A percentile compares a stretch with the other conserved stretches of the same genome.
phyloP scores from a whole-genome alignment of 2,329 filamentous ascomycete genomes.

The Acarospora socialis region DNA sequence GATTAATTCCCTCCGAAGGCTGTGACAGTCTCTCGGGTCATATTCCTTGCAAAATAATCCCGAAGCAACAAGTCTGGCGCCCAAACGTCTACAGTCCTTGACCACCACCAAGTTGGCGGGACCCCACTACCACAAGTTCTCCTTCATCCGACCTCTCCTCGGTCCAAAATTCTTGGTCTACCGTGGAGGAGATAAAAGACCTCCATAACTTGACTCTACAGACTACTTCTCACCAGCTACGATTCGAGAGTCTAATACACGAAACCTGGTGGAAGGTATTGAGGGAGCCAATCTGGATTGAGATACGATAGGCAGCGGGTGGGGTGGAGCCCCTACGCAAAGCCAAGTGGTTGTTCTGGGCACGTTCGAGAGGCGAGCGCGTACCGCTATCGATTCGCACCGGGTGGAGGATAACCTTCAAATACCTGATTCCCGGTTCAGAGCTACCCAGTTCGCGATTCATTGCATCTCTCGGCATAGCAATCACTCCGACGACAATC shows the following conservation, averaged over 20 bases:
- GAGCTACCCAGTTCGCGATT: conserved; percentile 7
- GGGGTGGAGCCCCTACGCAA: conserved; percentile 3
- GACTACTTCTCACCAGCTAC: no score
- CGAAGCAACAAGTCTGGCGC: conserved; percentile 23
- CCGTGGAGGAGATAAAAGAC: conserved; percentile 91
- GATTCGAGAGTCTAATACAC: no score
- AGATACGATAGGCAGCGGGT: background rate
- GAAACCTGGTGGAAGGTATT: conserved; percentile 29
- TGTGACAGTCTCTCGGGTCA: no score
- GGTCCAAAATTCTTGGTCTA: conserved; percentile 90
- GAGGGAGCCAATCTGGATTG: conserved; percentile 16
- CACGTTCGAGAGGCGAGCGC: conserved; percentile 2
- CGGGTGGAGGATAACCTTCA: conserved; percentile 15
- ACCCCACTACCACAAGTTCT: conserved; percentile 55
- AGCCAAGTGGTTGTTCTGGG: background rate
- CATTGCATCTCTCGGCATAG: conserved; percentile 20
- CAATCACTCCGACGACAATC: no score
- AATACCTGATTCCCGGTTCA: conserved; percentile 10
- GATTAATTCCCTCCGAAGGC: no score
- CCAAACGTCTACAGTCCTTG: conserved; percentile 23
- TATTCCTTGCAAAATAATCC: no score
- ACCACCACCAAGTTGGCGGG: conserved; percentile 88
- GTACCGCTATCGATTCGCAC: conserved; percentile 9
- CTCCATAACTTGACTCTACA: conserved; percentile 74
- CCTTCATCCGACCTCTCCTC: conserved; percentile 74